phyloP scores from a whole-genome alignment of 306 rosid species.

The Quercus aquifolioides region DNA sequence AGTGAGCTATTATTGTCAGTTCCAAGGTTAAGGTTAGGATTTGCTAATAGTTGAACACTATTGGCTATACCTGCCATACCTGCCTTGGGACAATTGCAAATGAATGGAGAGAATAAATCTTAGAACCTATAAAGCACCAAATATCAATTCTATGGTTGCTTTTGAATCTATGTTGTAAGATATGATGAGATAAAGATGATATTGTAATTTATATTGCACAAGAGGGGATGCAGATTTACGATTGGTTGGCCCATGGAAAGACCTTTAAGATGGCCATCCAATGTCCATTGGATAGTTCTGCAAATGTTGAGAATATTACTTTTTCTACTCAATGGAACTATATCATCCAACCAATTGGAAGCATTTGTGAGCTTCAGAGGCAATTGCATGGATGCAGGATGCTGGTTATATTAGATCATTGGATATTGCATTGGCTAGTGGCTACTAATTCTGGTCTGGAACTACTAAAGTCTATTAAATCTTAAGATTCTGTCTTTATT shows the following conservation, averaged over 20 bases:
- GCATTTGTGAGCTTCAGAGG: conserved; percentile 7
- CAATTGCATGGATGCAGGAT: conserved; percentile 8
- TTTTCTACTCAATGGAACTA: background rate
- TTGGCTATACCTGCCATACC: too few species aligned
- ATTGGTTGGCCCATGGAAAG: background rate
- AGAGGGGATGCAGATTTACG: background rate
- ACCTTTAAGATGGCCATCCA: background rate
- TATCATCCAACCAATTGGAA: conserved; percentile 3
- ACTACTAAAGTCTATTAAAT: background rate
- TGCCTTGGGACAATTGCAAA: background rate
- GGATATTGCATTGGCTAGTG: conserved; percentile 5
- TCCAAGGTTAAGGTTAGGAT: background rate
- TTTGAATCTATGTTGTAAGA: background rate
- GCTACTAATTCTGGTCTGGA: conserved; percentile 1
- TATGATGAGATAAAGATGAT: background rate
- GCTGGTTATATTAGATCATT: conserved; percentile 8
- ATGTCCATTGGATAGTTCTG: background rate
- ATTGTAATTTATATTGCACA: background rate
- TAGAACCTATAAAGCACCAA: background rate
- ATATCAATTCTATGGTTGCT: background rate
- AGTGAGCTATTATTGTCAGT: background rate
- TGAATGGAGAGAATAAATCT: background rate
- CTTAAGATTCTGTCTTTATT: background rate
- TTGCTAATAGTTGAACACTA: background rate
- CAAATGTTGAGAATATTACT: background rate